Percentiles rank a stretch among this genome's conserved stretches.
Conservation (phyloP, 1,139 yeast species). For the Geotrichum cucujoidarum region DNA sequence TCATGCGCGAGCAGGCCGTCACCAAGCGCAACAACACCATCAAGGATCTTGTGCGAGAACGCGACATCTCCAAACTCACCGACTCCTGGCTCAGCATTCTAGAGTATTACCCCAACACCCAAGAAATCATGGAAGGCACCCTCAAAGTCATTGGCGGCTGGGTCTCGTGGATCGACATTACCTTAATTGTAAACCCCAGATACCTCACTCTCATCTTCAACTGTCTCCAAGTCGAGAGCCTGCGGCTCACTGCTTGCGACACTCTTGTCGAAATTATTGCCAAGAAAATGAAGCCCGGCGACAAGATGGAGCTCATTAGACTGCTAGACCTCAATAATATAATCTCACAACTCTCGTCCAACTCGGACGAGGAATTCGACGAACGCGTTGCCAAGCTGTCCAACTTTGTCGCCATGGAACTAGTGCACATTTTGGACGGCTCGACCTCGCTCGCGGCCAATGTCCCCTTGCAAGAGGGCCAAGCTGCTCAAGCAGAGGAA, state of each 20-base stretch:
- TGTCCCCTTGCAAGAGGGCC: slow-evolving; percentile 18
- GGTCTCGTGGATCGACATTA: slow-evolving; percentile 93
- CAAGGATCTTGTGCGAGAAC: slow-evolving; percentile 75
- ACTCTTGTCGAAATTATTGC: slow-evolving; percentile 77
- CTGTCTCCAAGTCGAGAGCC: slow-evolving; percentile 42
- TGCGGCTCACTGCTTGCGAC: slow-evolving; percentile 58
- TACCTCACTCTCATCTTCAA: slow-evolving; percentile 60
- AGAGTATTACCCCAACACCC: slow-evolving; percentile 32
- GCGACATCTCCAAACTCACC: slow-evolving; percentile 68
- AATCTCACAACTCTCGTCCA: slow-evolving; percentile 39
- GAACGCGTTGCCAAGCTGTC: slow-evolving; percentile 73
- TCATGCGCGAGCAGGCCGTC: slow-evolving; percentile 54
- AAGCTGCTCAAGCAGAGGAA: slow-evolving; percentile 38
- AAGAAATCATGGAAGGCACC: slow-evolving; percentile 54
- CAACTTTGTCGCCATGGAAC: slow-evolving; percentile 71
- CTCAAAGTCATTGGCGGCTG: slow-evolving; percentile 73
- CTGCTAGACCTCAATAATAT: slow-evolving; percentile 61
- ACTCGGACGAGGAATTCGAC: slow-evolving; percentile 60
- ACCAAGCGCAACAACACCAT: slow-evolving; percentile 64
- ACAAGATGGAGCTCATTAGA: slow-evolving; percentile 70
- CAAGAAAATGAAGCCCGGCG: slow-evolving; percentile 88
- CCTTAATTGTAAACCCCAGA: slow-evolving; percentile 64
- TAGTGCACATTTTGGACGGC: slow-evolving; percentile 61
- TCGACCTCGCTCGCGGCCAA: slow-evolving; percentile 33
- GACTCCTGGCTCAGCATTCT: slow-evolving; percentile 65